Percentiles rank a stretch among this genome's conserved stretches.
Conservation (phyloP, 495 filamentous ascomycete genomes). For the Parathielavia appendiculata region DNA sequence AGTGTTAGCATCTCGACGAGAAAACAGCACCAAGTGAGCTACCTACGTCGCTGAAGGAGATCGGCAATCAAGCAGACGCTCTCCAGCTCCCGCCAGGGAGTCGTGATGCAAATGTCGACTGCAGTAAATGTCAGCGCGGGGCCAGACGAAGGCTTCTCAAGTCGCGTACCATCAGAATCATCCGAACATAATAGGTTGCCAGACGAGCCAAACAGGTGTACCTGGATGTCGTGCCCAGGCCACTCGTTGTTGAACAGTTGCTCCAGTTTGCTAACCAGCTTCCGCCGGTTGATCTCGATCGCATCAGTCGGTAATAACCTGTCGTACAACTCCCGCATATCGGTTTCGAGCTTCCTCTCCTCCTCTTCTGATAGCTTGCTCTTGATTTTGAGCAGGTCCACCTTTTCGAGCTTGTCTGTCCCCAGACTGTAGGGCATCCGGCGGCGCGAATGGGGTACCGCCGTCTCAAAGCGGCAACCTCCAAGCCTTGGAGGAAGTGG, state of each 20-base stretch:
- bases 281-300: slow-evolving; percentile 67
- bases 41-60: slow-evolving; percentile 75
- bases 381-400: slow-evolving; percentile 60
- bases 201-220: slow-evolving; percentile 93
- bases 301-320: slow-evolving; percentile 75
- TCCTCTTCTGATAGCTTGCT: slow-evolving; percentile 65
- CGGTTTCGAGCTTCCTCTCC: slow-evolving; percentile 68
- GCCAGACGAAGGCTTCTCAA: slow-evolving; percentile 14
- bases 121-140: slow-evolving; percentile 22
- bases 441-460: slow-evolving; percentile 44
- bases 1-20: slow-evolving; percentile 25
- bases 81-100: slow-evolving; percentile 74
- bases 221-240: slow-evolving; percentile 85
- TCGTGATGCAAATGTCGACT: slow-evolving; percentile 98
- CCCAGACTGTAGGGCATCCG: slow-evolving; percentile 91
- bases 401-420: slow-evolving; percentile 62
- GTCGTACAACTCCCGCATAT: slow-evolving; percentile 80
- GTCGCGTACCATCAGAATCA: slow-evolving; percentile 78
- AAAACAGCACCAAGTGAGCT: neutral
- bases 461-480: slow-evolving; percentile 78
- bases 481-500: slow-evolving; percentile 46
- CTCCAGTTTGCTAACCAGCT: slow-evolving; percentile 79
- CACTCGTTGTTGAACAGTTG: slow-evolving; percentile 80
- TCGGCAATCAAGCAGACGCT: slow-evolving; percentile 83
- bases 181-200: slow-evolving; percentile 92